Conservation (phyloP, 495 filamentous ascomycete genomes). For the Aspergillus carlsbadensis region DNA sequence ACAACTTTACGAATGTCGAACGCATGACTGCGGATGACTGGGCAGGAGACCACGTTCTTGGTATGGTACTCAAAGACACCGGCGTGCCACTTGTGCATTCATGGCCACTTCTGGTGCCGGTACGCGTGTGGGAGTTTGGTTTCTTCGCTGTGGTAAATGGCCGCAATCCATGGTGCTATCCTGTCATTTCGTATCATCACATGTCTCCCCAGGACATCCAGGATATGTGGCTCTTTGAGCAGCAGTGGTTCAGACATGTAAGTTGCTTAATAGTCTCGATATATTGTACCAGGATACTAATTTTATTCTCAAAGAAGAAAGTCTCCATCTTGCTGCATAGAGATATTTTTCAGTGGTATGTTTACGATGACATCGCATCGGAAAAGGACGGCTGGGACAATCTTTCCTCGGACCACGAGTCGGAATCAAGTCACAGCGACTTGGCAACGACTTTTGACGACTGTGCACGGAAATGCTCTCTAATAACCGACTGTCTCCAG, state of each 20-base stretch:
- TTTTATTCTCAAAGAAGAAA: conserved; percentile 11
- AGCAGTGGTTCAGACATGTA: conserved; percentile 42
- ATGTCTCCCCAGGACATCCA: conserved; percentile 42
- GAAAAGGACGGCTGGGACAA: conserved; percentile 36
- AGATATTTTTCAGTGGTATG: conserved; percentile 32
- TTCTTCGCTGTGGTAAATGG: conserved; percentile 38
- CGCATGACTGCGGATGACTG: conserved; percentile 39
- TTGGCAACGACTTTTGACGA: conserved; percentile 23
- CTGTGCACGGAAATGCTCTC: conserved; percentile 39
- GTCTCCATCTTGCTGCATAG: conserved; percentile 30
- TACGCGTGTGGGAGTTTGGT: conserved; percentile 37
- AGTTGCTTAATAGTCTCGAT: conserved; percentile 7
- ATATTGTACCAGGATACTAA: neutral
- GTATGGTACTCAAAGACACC: conserved; percentile 45
- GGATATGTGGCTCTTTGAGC: conserved; percentile 45
- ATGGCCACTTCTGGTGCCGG: conserved; percentile 40
- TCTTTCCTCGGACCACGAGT: conserved; percentile 18
- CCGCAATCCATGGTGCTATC: conserved; percentile 50
- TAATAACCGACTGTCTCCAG: conserved; percentile 40
- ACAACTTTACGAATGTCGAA: conserved; percentile 35
- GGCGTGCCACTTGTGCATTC: conserved; percentile 38
- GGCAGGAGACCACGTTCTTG: conserved; percentile 51
- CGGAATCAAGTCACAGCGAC: conserved; percentile 22
- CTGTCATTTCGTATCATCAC: conserved; percentile 49
- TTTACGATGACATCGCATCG: conserved; percentile 21